Percentiles rank a stretch among this genome's conserved stretches.
These are phyloP conservation scores for Colletotrichum australisinense DNA, from an alignment of 2,329 filamentous ascomycete species.

Conservation along the genomic window DNA sequence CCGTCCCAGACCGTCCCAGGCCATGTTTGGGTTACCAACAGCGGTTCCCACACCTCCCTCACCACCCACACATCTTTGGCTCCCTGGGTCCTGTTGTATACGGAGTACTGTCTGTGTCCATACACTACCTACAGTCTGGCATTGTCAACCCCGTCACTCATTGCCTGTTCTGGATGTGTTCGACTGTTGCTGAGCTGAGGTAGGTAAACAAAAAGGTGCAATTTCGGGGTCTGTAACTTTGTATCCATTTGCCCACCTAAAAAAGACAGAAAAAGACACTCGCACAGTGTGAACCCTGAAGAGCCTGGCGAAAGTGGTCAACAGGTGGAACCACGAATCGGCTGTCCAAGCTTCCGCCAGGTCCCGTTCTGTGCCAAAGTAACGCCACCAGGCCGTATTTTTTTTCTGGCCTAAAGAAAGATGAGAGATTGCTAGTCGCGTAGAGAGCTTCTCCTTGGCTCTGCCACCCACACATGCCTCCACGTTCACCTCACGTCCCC, in stretches of 20 bases:
- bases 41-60: background rate
- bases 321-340: slow-evolving; percentile 34
- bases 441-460: slow-evolving; percentile 28
- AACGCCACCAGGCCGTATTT: slow-evolving; percentile 35
- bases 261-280: background rate
- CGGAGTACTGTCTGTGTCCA: too few relatives aligned
- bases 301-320: slow-evolving; percentile 16
- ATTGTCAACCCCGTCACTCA: slow-evolving; percentile 2
- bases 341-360: slow-evolving; percentile 36
- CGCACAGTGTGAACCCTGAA: slow-evolving; percentile 26
- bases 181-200: slow-evolving; percentile 25
- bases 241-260: background rate
- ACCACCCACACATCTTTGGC: background rate
- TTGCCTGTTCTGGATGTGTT: slow-evolving; percentile 23
- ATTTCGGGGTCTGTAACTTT: slow-evolving; percentile 24
- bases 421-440: slow-evolving; percentile 27
- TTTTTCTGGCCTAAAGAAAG: slow-evolving; percentile 18
- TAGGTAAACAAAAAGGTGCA: background rate
- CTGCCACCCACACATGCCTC: background rate
- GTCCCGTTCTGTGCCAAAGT: slow-evolving; percentile 34
- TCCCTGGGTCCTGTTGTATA: background rate
- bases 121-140: background rate
- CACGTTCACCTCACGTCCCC: background rate
- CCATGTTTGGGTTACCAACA: background rate
- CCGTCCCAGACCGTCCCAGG: slow-evolving; percentile 1